Evolutionary conservation across 345 rosid genomes (phyloP), one percentile per base, ranked within the genome.

Genomic region (Sisymbrium altissimum): DNA sequence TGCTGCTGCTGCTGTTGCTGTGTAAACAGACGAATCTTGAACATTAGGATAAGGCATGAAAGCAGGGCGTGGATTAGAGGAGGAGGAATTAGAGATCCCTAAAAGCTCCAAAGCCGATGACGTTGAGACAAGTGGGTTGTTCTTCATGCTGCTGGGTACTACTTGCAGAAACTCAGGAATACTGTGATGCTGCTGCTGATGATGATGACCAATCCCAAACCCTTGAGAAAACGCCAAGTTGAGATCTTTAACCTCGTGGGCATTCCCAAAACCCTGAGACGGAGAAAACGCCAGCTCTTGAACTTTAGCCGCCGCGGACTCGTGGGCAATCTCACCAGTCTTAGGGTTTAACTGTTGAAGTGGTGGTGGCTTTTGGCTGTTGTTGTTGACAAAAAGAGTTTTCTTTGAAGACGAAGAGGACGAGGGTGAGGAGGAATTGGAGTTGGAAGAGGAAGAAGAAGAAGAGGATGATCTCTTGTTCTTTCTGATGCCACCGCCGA

Each of bases 401-500:
- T 81, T 88, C 13, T 78, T 84, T 0, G 87, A 79, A 23, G 86
- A 53, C 0, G 84, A 68, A 41, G 89, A 73, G 10, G 86, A 57
- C 0, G 86, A 73, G 1, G 86, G 58, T 9, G 93, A 83, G 4
- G 81, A 54, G 33, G 77, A 50, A 5, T 58, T 55, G 4, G 73
- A 72, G 9, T 21, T 27, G 7, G 78, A 68, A 3, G 86, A 78
- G 15, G 86, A 54, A 0, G 83, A 63, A 27, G 88, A 70, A 17
- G 86, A 67, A 18, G 95, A 70, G n/a, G 86, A 67, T 15, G 95
- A 82, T 79, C 96, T 81, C 78, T 87, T 96, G 86, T 92, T 96
- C 92, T 92, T 95, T 41, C 99, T 79, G 52, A 96, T 77, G 64
- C 90, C 96, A 17, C 99, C 99, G 4, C 99, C 99, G 15, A 96